phyloP scores from a whole-genome alignment of 2,329 filamentous ascomycete species.

The Aspergillus sp. region DNA sequence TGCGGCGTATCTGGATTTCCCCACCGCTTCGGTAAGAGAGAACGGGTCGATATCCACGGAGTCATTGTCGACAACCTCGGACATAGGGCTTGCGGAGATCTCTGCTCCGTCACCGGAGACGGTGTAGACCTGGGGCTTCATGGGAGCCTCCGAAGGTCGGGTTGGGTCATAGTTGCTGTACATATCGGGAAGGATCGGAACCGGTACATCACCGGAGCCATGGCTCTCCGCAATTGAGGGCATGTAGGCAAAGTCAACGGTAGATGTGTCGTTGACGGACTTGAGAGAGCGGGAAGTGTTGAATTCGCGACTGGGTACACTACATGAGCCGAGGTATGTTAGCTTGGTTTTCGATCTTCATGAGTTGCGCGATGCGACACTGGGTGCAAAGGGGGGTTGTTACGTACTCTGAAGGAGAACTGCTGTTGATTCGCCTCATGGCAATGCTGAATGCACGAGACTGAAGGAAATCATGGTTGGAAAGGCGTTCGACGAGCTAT shows the following conservation, averaged over 20 bases:
- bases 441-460: slow-evolving; percentile 57
- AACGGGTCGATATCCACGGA: slow-evolving; percentile 57
- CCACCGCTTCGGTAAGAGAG: slow-evolving; percentile 54
- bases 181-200: slow-evolving; percentile 52
- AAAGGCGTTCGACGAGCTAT: slow-evolving; percentile 53
- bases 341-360: slow-evolving; percentile 8
- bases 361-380: neutral
- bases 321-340: slow-evolving; percentile 44
- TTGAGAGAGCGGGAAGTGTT: slow-evolving; percentile 61
- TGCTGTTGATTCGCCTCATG: slow-evolving; percentile 49
- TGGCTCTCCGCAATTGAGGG: slow-evolving; percentile 52
- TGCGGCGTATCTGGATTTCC: slow-evolving; percentile 38
- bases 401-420: slow-evolving; percentile 40
- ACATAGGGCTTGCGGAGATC: slow-evolving; percentile 55
- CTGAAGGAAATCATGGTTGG: slow-evolving; percentile 54
- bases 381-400: neutral
- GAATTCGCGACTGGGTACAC: slow-evolving; percentile 56
- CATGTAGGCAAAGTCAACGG: slow-evolving; percentile 64
- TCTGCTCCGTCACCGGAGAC: slow-evolving; percentile 45
- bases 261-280: slow-evolving; percentile 57
- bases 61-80: slow-evolving; percentile 59
- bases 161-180: slow-evolving; percentile 30
- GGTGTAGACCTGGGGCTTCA: slow-evolving; percentile 59
- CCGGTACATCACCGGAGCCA: slow-evolving; percentile 40
- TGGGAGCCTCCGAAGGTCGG: slow-evolving; percentile 32